Percentiles rank a stretch among this genome's conserved stretches.
phyloP scores from a whole-genome alignment of 192 early-diverging fungal species.

The Mortierella antarctica region DNA sequence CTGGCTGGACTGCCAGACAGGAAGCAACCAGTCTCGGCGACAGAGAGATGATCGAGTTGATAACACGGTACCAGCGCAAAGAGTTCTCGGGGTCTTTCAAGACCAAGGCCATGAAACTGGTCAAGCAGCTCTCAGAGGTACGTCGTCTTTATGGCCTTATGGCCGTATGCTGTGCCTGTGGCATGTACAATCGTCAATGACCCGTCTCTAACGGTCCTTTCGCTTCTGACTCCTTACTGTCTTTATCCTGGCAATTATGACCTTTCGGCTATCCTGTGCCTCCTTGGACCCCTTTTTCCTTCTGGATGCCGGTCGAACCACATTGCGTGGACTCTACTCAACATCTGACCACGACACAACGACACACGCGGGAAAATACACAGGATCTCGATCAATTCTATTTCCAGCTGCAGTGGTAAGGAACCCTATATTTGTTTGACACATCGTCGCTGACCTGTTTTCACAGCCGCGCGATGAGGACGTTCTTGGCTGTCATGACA shows the following conservation, averaged over 20 bases:
- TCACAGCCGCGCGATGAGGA: too few relatives aligned
- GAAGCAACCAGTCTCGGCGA: slow-evolving; percentile 41
- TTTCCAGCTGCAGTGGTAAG: slow-evolving; percentile 51
- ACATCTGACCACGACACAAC: not conserved
- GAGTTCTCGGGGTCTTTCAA: slow-evolving; percentile 48
- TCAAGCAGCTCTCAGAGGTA: slow-evolving; percentile 45
- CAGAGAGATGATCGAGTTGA: slow-evolving; percentile 39
- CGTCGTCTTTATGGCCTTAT: not conserved
- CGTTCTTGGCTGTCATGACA: not conserved
- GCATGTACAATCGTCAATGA: too few relatives aligned
- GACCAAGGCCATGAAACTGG: slow-evolving; percentile 39
- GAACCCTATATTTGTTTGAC: too few relatives aligned
- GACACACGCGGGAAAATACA: not conserved
- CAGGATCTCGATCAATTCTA: slow-evolving; percentile 53
- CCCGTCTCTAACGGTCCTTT: not conserved
- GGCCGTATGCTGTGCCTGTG: too few relatives aligned
- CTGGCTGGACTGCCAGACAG: slow-evolving; percentile 46
- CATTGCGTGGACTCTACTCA: not conserved
- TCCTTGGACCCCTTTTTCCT: not conserved
- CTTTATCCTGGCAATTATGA: not conserved
- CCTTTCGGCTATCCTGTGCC: not conserved
- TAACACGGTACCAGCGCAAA: slow-evolving; percentile 38
- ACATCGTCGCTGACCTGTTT: too few relatives aligned
- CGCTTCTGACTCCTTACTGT: not conserved
- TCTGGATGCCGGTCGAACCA: not conserved